These are phyloP conservation scores for Hyphopichia pseudoburtonii DNA, from an alignment of 1,139 yeast genomes.

Conservation along the genomic window DNA sequence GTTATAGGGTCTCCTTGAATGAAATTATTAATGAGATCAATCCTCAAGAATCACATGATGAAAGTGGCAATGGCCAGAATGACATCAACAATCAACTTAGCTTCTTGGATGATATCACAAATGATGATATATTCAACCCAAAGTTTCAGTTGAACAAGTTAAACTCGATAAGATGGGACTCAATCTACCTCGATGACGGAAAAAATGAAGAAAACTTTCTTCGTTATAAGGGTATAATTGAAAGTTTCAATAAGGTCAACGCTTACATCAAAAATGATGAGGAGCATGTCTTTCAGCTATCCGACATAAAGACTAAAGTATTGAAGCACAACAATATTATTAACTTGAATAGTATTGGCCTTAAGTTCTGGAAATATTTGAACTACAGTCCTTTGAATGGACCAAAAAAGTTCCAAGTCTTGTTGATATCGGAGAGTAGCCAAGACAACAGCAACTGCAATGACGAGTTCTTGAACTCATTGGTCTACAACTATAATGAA, in stretches of 20 bases:
- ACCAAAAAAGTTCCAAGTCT: slow-evolving; percentile 51
- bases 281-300: slow-evolving; percentile 21
- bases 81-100: slow-evolving; percentile 34
- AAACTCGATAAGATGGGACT: slow-evolving; percentile 37
- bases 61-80: slow-evolving; percentile 9
- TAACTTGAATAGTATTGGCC: slow-evolving; percentile 36
- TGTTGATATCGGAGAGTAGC: slow-evolving; percentile 43
- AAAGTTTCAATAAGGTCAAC: slow-evolving; percentile 12
- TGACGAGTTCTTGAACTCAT: slow-evolving; percentile 38
- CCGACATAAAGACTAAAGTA: slow-evolving; percentile 27
- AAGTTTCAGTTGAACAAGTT: slow-evolving; percentile 26
- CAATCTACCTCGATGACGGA: slow-evolving; percentile 18
- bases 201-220: slow-evolving; percentile 20
- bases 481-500: slow-evolving; percentile 45
- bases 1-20: slow-evolving; percentile 31
- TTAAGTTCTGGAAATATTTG: slow-evolving; percentile 56
- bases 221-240: slow-evolving; percentile 21
- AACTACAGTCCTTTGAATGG: slow-evolving; percentile 54
- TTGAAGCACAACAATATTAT: slow-evolving; percentile 30
- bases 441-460: slow-evolving; percentile 16
- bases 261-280: slow-evolving; percentile 13
- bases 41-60: slow-evolving; percentile 14
- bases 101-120: slow-evolving; percentile 41
- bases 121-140: slow-evolving; percentile 30
- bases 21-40: slow-evolving; percentile 31